Evolutionary conservation across 129 eudicot genomes (phyloP).

Genomic region (Scalesia atractyloides): DNA sequence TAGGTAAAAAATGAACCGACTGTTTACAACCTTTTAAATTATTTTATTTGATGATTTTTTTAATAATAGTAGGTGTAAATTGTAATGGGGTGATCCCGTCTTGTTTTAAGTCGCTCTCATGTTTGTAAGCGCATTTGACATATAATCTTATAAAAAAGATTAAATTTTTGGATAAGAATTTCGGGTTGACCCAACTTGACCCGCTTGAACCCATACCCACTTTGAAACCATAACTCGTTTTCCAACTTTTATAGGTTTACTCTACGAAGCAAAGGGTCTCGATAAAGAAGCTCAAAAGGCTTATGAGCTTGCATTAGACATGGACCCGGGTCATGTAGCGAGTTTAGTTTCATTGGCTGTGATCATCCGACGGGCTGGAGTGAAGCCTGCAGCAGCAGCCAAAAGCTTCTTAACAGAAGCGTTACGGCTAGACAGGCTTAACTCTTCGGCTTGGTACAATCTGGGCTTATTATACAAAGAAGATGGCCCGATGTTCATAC

Average conservation of each 20-base stretch:
- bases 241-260: slow-evolving; percentile 48
- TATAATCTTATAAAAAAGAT: no score
- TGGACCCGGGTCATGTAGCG: slow-evolving; percentile 68
- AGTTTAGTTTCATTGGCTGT: slow-evolving; percentile 73
- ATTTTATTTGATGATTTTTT: neutral
- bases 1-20: neutral
- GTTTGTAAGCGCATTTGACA: no score
- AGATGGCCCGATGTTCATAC: slow-evolving; percentile 41
- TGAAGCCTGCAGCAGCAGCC: slow-evolving; percentile 41
- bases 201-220: neutral
- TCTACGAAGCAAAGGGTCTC: slow-evolving; percentile 71
- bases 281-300: slow-evolving; percentile 71
- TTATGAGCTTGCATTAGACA: slow-evolving; percentile 52
- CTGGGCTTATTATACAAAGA: slow-evolving; percentile 77
- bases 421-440: slow-evolving; percentile 63
- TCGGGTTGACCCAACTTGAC: neutral
- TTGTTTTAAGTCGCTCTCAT: no score
- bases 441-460: slow-evolving; percentile 71
- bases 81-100: no score
- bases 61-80: no score
- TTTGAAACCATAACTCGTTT: neutral
- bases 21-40: neutral
- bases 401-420: slow-evolving; percentile 83
- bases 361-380: slow-evolving; percentile 53
- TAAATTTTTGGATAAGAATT: neutral